A percentile compares a stretch with the other conserved stretches of the same genome.
Conservation (phyloP, 768 basidiomycete genomes). For the Exidia glandulosa region DNA sequence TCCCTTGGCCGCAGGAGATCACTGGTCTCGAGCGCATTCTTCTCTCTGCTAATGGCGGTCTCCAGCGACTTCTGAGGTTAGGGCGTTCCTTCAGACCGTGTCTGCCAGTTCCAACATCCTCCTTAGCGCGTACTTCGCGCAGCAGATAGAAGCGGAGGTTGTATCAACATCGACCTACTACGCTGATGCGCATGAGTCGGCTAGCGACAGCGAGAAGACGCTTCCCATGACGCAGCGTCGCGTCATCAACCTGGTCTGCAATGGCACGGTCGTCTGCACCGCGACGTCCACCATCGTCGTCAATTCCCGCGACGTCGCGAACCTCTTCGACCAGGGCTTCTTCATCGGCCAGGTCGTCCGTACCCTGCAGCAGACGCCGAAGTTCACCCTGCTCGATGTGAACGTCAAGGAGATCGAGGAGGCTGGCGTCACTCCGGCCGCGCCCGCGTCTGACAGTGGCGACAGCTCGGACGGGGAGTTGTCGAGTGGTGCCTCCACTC, state of each 20-base stretch:
- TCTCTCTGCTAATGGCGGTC: conserved; percentile 56
- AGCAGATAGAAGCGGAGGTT: conserved; percentile 45
- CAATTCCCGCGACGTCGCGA: conserved; percentile 40
- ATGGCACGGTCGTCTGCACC: conserved; percentile 41
- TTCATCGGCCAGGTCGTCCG: conserved; percentile 62
- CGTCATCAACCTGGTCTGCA: conserved; percentile 53
- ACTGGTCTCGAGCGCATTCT: conserved; percentile 59
- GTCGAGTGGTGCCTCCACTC: neutral
- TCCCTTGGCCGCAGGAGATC: conserved; percentile 35
- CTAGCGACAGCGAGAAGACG: neutral
- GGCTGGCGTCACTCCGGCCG: neutral
- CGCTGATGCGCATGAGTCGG: neutral
- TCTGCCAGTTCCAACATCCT: neutral
- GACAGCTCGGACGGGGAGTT: neutral
- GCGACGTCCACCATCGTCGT: conserved; percentile 59
- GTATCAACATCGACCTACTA: conserved; percentile 40
- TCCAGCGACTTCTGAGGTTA: conserved; percentile 59
- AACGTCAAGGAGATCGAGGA: conserved; percentile 28
- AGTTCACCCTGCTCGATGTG: conserved; percentile 50
- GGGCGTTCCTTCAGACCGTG: neutral
- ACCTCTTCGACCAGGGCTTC: conserved; percentile 54
- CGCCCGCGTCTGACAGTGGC: neutral
- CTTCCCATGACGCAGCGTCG: conserved; percentile 48
- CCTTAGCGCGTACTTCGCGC: conserved; percentile 51
- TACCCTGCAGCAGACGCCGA: conserved; percentile 38